Base-by-base conservation (phyloP, 2,329 filamentous ascomycete species). In the Xylariaceae sp. region DNA sequence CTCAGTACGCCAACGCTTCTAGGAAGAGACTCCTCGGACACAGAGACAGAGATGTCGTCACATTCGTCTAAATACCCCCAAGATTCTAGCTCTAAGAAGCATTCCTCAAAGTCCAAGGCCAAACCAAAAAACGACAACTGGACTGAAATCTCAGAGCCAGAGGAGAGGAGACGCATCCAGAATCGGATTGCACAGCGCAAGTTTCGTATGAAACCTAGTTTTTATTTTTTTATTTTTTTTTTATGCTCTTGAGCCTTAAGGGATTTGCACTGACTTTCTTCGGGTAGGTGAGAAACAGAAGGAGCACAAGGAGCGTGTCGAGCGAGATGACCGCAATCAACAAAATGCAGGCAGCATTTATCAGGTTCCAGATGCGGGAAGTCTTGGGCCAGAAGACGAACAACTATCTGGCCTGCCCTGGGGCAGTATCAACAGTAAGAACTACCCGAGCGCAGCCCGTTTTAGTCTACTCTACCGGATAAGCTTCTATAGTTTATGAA, bases 111-210 rank as follows among this genome's bases (percentile, higher is more conserved):
- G 60, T 65, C 61, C n/a, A 67, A 65, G 33, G 10, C 60, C 18
- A 67, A 65, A 15, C 23, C 58, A n/a, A 62, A 78, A 59, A 74
- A 74, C 2, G 80, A 88, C 58, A 83, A 90, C 72, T 92, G 88
- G 88, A 78, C 81, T 23, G 81, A 86, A 0, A 79, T 91, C 36
- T 82, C 81, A 6, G 87, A 91, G 62, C 86, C 86, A 0, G 84
- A 85, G 55, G 86, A 90, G 73, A 80, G 88, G 66, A 78, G 88
- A 58, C 85, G 87, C 55, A 87, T 91, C 44, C 88, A 92, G 69
- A 92, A 92, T 68, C 82, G 87, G 48, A 81, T 91, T 56, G 88
- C 88, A 2, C 88, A 91, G 65, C 80, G 88, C 61, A 90, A 90
- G 64, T 91, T 90, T 62, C 81, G 88, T 91, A 79, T 66, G 86